phyloP scores from a whole-genome alignment of 345 rosid genomes.

The Hibiscus syriacus region DNA sequence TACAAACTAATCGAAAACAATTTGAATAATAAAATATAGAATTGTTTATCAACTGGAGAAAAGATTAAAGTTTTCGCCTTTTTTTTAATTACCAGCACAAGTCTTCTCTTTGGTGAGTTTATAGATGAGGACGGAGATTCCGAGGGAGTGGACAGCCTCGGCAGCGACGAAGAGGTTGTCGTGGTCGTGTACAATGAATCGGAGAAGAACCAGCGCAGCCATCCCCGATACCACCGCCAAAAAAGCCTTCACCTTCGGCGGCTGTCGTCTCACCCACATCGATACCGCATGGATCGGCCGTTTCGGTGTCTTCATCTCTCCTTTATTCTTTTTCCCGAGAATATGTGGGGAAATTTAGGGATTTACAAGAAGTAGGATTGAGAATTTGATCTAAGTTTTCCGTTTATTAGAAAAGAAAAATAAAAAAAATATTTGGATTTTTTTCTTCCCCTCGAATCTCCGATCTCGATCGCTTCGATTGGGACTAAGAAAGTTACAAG shows the following conservation, averaged over 20 bases:
- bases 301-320: conserved; percentile 47
- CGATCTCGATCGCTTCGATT: not conserved
- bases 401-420: not conserved
- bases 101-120: conserved; percentile 94
- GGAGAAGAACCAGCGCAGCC: conserved; percentile 77
- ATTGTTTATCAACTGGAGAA: not conserved
- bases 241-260: conserved; percentile 92
- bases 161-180: conserved; percentile 99
- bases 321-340: conserved; percentile 5
- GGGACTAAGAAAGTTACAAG: not conserved
- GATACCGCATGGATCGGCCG: conserved; percentile 67
- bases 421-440: not conserved
- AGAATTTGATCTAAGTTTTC: not conserved
- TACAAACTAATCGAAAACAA: not conserved
- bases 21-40: not conserved
- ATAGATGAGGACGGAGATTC: conserved; percentile 88
- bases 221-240: conserved; percentile 90
- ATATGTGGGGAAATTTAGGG: conserved; percentile 7
- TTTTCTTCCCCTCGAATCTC: not conserved
- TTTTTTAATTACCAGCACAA: conserved; percentile 63
- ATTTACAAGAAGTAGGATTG: not conserved
- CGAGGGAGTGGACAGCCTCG: conserved; percentile 94
- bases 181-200: conserved; percentile 92
- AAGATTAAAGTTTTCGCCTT: not conserved
- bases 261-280: conserved; percentile 91